Evolutionary conservation across 495 filamentous ascomycete species (phyloP), one percentile per base, ranked within the genome.

Genomic region (Penicillium subrubescens): DNA sequence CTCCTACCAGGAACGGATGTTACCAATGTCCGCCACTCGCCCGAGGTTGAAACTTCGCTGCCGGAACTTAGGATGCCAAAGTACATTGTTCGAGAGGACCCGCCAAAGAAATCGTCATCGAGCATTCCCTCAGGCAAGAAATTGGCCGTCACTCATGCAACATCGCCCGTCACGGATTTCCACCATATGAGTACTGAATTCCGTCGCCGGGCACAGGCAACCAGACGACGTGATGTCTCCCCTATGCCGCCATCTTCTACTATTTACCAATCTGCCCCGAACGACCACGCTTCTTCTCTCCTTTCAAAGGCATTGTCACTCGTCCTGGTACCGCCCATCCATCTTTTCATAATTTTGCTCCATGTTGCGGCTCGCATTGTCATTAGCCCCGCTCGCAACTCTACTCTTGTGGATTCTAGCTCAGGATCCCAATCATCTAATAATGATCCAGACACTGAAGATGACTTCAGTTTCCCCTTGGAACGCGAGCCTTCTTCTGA

Each of bases 281-380:
- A 85, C 56, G 82, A 87, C 37, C 80, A 93, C 27, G 87, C 91
- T 1, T 79, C 84, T 11, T 84, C 86, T 0, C 83, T 97, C 27
- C 79, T 96, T 19, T 84, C 89, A 31, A 92, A 90, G 75, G 92
- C 92, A 0, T 88, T 86, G 71, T 85, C 90, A 21, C 81, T 95
- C 5, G 79, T 96, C 1, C 77, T 96, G 29, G 85, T 89, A 0
- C 92, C 92, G 8, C 92, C 93, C 0, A 83, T 88, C 25, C 86
- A 91, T 62, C 82, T 97, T 8, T 82, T 96, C 39, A 81, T 86
- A 8, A 76, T 95, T 44, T 91, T 97, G 81, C 82, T 97, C 8
- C 86, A 86, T 56, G 90, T 97, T 33, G 91, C 93, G 3, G 87
- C 90, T 0, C 86, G 84, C 41, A 91, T 96, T 64, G 83, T 86